Base-by-base conservation (phyloP, 1,284 basidiomycete species). In the Polyporus tsugae region DNA sequence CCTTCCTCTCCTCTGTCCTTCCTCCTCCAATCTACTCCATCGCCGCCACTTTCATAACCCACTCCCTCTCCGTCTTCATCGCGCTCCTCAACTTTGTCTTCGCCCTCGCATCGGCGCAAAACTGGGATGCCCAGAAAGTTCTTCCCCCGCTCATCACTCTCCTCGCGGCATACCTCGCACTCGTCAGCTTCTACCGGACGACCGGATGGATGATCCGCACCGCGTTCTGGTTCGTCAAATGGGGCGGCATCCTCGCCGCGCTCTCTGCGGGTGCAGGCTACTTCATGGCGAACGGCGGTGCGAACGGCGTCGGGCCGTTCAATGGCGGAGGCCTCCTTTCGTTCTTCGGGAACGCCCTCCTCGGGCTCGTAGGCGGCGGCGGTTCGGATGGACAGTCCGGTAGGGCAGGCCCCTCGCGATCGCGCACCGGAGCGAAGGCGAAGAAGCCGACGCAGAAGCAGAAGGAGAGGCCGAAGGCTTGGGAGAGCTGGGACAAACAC, bases 131-230 rank as follows among this genome's bases (percentile, higher is more conserved):
- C 10, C 88, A 93, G 76, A 85, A 84, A 36, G 76, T 94, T 62
- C 74, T 95, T 33, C 91, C 93, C 6, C 91, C 93, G 0, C 79
- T 94, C 75, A 87, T 95, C 75, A 91, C 86, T 64, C 76, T 94
- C 38, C 79, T 94, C 63, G 85, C 86, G 4, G 90, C 90, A 11
- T 95, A 94, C 78, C 83, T 93, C 71, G 91, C 91, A 2, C 83
- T 94, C 25, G 71, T 89, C 66, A 92, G 88, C 75, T 78, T 93
- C 66, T 92, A 93, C 79, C 88, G 91, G 65, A 93, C 93, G 5
- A 89, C 92, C 17, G 85, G 84, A 25, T 94, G 91, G 89, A 84
- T 91, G 75, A 78, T 94, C 71, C 85, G 91, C 68, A 88, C 87
- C 41, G 81, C 80, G 17, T 78, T 93, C 73, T 92, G 87, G 82